A percentile compares a stretch with the other conserved stretches of the same genome.
Evolutionary conservation across 768 basidiomycete genomes (phyloP).

Genomic region (Lactifluus pinguis): DNA sequence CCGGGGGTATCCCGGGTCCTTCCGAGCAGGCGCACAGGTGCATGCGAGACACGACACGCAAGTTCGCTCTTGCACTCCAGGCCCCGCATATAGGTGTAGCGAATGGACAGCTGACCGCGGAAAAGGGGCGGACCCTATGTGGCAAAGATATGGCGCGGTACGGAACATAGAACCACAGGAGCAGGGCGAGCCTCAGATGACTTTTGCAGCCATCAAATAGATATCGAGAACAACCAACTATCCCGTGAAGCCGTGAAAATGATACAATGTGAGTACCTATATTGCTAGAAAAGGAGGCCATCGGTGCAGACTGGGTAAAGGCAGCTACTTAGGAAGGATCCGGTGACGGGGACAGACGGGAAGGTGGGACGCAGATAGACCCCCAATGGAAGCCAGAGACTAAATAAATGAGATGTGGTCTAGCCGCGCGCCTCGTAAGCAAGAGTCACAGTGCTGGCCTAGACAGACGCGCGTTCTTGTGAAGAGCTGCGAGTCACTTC

Average conservation of each 20-base stretch:
- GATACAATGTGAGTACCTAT: neutral
- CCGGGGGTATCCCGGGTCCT: constrained; percentile 5
- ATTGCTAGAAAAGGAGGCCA: neutral
- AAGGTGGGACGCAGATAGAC: neutral
- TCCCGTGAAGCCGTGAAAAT: neutral
- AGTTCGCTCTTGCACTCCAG: neutral
- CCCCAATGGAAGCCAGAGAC: constrained; percentile 9
- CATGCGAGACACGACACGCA: neutral
- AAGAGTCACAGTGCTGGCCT: neutral
- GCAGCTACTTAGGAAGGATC: neutral
- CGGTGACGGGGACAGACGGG: neutral
- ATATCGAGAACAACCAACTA: neutral
- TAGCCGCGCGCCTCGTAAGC: constrained; percentile 8
- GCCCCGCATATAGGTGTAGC: neutral
- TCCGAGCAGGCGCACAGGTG: neutral
- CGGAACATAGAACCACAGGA: constrained; percentile 2
- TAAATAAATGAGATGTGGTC: neutral
- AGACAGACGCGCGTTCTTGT: neutral
- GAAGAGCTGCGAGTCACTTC: neutral
- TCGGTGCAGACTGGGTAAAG: neutral
- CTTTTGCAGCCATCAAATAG: neutral
- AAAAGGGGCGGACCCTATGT: neutral
- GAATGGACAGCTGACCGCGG: constrained; percentile 7
- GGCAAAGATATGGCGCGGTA: neutral
- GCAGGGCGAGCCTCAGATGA: neutral